phyloP scores from a whole-genome alignment of 305 asterid genomes.

The Plantago lanceolata region DNA sequence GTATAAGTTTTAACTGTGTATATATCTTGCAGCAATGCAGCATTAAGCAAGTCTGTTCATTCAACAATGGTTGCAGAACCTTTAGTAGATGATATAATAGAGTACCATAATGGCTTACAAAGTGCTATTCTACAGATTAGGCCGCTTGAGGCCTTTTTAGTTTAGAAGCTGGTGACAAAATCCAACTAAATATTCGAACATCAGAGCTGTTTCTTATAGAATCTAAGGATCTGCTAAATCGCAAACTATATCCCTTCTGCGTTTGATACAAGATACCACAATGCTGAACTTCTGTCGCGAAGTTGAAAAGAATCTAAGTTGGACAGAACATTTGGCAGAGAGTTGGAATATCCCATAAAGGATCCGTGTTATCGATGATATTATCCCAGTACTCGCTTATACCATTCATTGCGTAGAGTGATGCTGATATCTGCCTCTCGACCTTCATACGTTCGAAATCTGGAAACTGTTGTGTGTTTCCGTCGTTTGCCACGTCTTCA shows the following conservation, averaged over 20 bases:
- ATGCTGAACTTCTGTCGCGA: slow-evolving; percentile 3
- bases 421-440: slow-evolving; percentile 66
- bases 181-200: slow-evolving; percentile 15
- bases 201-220: slow-evolving; percentile 6
- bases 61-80: too few relatives aligned
- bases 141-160: background rate
- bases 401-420: slow-evolving; percentile 65
- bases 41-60: too few relatives aligned
- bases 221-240: slow-evolving; percentile 14
- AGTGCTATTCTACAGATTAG: too few relatives aligned
- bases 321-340: slow-evolving; percentile 64
- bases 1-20: too few relatives aligned
- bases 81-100: too few relatives aligned
- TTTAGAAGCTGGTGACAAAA: slow-evolving; percentile 1
- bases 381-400: slow-evolving; percentile 61
- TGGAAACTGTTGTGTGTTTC: slow-evolving; percentile 25
- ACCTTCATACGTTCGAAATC: slow-evolving; percentile 57
- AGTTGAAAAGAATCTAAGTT: slow-evolving; percentile 23
- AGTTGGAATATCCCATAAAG: slow-evolving; percentile 65
- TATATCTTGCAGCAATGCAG: too few relatives aligned
- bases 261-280: slow-evolving; percentile 3
- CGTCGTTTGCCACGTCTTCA: slow-evolving; percentile 22
- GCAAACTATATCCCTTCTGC: background rate
- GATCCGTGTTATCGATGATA: slow-evolving; percentile 42
- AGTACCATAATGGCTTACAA: too few relatives aligned